These are phyloP conservation scores for Forsythia suspensa DNA, from an alignment of 257 asterid species.

Conservation along the genomic window DNA sequence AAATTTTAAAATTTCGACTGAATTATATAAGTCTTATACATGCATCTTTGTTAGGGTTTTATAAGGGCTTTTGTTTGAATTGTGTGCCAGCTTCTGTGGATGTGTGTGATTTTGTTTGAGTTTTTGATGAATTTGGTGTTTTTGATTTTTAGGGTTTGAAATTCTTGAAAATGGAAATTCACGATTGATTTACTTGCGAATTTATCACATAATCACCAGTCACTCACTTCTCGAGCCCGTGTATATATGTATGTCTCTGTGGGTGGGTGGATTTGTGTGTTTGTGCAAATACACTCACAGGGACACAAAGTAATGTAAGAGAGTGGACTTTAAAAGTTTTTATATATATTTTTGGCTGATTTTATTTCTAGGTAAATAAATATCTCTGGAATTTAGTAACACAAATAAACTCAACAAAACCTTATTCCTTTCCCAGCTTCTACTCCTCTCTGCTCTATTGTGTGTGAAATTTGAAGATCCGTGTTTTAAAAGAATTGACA, in stretches of 20 bases:
- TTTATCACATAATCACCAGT: neutral
- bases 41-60: neutral
- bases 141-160: neutral
- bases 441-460: neutral
- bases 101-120: neutral
- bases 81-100: neutral
- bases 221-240: neutral
- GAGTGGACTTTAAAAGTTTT: neutral
- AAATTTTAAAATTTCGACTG: neutral
- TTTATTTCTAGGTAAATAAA: neutral
- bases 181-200: too few relatives aligned
- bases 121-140: neutral
- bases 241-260: neutral
- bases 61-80: neutral
- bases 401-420: neutral
- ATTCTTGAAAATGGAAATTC: too few relatives aligned
- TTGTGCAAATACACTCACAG: neutral
- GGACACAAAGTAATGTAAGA: neutral
- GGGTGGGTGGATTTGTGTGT: neutral
- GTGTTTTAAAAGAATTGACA: neutral
- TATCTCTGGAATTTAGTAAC: neutral
- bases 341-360: neutral
- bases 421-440: neutral
- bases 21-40: neutral
- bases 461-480: neutral